These are phyloP conservation scores for Monosporascus sp. DNA, from an alignment of 2,329 filamentous ascomycete species.

Conservation along the genomic window DNA sequence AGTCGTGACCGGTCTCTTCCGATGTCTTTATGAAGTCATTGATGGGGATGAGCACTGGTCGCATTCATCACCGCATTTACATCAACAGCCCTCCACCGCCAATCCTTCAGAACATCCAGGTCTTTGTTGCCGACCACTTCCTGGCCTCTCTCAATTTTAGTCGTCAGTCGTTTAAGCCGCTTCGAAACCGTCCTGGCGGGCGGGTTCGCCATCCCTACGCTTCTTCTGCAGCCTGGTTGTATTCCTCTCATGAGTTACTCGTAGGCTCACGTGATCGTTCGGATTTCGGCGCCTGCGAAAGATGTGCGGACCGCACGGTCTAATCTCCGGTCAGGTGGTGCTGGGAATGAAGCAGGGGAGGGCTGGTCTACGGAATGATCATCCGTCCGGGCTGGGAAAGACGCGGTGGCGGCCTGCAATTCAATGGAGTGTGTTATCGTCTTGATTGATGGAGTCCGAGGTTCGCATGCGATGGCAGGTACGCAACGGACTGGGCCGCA, in stretches of 20 bases:
- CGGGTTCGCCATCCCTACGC: slow-evolving; percentile 22
- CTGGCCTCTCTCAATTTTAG: slow-evolving; percentile 43
- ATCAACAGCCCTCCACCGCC: slow-evolving; percentile 52
- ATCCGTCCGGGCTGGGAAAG: background rate
- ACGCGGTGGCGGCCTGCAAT: slow-evolving; percentile 3
- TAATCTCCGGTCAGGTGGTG: slow-evolving; percentile 8
- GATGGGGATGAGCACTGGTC: too few species aligned
- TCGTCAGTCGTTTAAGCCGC: slow-evolving; percentile 42
- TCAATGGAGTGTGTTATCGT: slow-evolving; percentile 6
- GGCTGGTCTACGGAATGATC: background rate
- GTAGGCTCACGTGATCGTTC: slow-evolving; percentile 16
- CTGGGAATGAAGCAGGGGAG: slow-evolving; percentile 1
- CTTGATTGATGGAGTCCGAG: too few species aligned
- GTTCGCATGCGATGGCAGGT: too few species aligned
- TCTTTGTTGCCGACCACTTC: slow-evolving; percentile 43
- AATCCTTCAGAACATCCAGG: slow-evolving; percentile 44
- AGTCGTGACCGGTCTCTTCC: too few species aligned
- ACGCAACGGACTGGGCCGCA: too few species aligned
- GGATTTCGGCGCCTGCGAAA: slow-evolving; percentile 18
- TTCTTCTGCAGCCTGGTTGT: slow-evolving; percentile 28
- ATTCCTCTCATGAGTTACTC: slow-evolving; percentile 28
- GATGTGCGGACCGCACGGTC: slow-evolving; percentile 8
- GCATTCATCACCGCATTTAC: slow-evolving; percentile 12
- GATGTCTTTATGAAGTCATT: background rate
- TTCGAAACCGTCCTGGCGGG: slow-evolving; percentile 48